Evolutionary conservation across 163 green algal genomes (phyloP), one percentile per base, ranked within the genome.

Genomic region (Chlamydomonas reinhardtii): DNA sequence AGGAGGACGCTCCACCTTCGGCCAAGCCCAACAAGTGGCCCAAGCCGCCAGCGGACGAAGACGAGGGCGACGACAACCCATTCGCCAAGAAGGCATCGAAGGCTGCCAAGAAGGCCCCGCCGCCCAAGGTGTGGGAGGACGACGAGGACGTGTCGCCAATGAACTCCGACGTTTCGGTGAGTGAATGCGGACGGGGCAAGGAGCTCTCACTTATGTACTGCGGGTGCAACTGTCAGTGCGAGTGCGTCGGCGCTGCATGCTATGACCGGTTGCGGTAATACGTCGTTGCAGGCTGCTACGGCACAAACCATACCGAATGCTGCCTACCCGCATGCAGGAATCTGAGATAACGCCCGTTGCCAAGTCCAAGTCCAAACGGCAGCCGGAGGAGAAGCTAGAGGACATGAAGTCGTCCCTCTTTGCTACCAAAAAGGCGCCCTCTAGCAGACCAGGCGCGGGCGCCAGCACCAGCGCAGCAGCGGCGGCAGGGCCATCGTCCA

Each of bases 71-170:
- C 11, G 81, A 54, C 29, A 81, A 87, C 37, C 82, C 72, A 0
- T 87, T 87, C 24, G 72, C 72, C 11, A 74, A 75, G 64, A 81
- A 81, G 61, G 59, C 70, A 35, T 52, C 69, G 4, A 81, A 75
- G 61, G 39, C 82, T 0, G 22, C n/a, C 32, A 81, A 61, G 72
- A 76, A 59, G 61, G 54, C 74, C 14, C 34, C 37, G 19, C 71
- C 72, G 61, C 59, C 71, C 20, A 81, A 81, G 31, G 39, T 62
- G 0, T 87, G 71, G 71, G 82, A 81, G 20, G 82, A 87, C 25
- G 82, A 82, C 72, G 82, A 87, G 37, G 82, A 87, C 61, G 59
- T 87, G 24, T 87, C 82, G n/a, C 82, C 82, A 0, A 29, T 87
- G 14, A 82, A 52, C 31, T 87, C 82, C 1, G 82, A 81, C 31